phyloP scores from a whole-genome alignment of 2,329 filamentous ascomycete species.

The Aaosphaeria pasadenensis region DNA sequence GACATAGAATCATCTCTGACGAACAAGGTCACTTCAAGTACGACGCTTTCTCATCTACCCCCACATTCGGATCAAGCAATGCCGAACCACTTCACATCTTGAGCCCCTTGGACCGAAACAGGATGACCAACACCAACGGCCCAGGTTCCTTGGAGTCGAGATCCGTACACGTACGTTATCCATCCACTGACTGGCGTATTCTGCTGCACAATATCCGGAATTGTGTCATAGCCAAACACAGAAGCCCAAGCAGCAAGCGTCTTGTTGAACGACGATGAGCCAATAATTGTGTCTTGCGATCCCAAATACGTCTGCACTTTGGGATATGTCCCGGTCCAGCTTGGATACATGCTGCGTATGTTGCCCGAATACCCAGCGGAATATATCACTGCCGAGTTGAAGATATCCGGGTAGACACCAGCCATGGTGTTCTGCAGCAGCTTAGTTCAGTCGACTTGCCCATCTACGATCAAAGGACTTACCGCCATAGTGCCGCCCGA shows the following conservation, averaged over 20 bases:
- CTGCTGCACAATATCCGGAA: constrained; percentile 5
- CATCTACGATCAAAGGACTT: no score
- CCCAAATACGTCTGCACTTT: constrained; percentile 38
- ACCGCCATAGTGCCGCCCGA: constrained; percentile 12
- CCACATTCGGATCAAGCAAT: no score
- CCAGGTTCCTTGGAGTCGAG: constrained; percentile 7
- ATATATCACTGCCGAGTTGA: constrained; percentile 6
- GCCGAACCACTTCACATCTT: no score
- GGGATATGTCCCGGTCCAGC: constrained; percentile 32
- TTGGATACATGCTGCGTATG: constrained; percentile 33
- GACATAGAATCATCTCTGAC: no score
- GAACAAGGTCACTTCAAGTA: no score
- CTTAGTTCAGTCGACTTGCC: no score
- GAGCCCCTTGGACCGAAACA: constrained; percentile 5
- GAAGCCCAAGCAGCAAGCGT: constrained; percentile 12
- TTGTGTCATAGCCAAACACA: constrained; percentile 6
- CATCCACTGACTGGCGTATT: neutral
- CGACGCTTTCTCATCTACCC: no score
- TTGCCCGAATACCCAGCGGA: constrained; percentile 27
- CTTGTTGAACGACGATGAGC: constrained; percentile 14
- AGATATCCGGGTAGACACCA: constrained; percentile 11
- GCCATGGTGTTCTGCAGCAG: constrained; percentile 6
- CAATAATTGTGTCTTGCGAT: constrained; percentile 28
- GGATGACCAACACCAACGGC: constrained; percentile 12
- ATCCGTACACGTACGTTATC: constrained; percentile 9